A percentile compares a stretch with the other conserved stretches of the same genome.
Evolutionary conservation across 176 grass and related monocot genomes (phyloP).

Genomic region (Calamus simplicifolius): DNA sequence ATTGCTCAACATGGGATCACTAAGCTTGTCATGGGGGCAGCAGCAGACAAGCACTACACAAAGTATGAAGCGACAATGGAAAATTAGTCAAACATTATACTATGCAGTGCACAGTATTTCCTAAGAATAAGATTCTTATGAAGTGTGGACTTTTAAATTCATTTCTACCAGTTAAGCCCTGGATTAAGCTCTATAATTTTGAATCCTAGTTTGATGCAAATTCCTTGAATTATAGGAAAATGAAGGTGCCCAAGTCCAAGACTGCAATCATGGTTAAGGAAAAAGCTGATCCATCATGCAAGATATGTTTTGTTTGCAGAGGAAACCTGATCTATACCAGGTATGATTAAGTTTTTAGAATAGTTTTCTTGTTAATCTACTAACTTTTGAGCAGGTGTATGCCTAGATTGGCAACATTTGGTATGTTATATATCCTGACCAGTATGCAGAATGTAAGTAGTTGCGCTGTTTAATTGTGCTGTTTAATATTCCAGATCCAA

Average conservation of each 20-base stretch:
- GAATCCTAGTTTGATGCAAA: slow-evolving; percentile 9
- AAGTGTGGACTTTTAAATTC: too few species aligned
- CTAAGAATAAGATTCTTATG: too few species aligned
- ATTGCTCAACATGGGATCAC: slow-evolving; percentile 25
- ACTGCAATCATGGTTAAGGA: slow-evolving; percentile 25
- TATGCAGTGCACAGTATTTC: too few species aligned
- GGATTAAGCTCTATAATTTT: not conserved
- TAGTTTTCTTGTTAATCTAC: too few species aligned
- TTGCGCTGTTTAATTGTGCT: too few species aligned
- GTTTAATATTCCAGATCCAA: too few species aligned
- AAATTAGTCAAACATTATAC: too few species aligned
- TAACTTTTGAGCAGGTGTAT: too few species aligned
- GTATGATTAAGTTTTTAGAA: slow-evolving; percentile 12
- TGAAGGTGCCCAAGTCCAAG: slow-evolving; percentile 51
- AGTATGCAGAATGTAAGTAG: too few species aligned
- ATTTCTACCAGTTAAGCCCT: too few species aligned
- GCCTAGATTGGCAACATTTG: too few species aligned
- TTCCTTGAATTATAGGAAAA: slow-evolving; percentile 39
- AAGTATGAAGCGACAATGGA: slow-evolving; percentile 12
- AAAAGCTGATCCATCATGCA: slow-evolving; percentile 49
- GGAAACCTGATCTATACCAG: slow-evolving; percentile 45
- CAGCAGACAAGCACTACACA: slow-evolving; percentile 40
- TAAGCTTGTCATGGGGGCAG: slow-evolving; percentile 71
- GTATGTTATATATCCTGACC: too few species aligned
- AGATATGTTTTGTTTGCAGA: slow-evolving; percentile 70